phyloP scores from a whole-genome alignment of 2,329 filamentous ascomycete genomes.

The Sporothrix variecibatus region DNA sequence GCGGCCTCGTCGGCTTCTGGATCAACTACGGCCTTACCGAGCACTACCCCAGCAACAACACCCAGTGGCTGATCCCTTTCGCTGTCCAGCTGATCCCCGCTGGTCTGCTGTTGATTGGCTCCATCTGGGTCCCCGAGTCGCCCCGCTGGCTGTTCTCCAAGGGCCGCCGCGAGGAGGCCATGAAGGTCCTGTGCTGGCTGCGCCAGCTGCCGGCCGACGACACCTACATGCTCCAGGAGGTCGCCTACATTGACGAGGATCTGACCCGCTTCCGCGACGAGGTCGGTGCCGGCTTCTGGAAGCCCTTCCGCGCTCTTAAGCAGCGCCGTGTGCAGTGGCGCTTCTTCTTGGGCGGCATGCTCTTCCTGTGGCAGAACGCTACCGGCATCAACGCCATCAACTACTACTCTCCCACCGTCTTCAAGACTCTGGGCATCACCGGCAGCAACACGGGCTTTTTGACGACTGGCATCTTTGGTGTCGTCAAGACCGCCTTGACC shows the following conservation, averaged over 20 bases:
- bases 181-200: conserved; percentile 56
- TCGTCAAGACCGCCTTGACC: conserved; percentile 71
- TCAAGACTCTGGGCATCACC: conserved; percentile 54
- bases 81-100: conserved; percentile 68
- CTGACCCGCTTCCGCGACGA: conserved; percentile 63
- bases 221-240: conserved; percentile 71
- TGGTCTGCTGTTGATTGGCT: conserved; percentile 61
- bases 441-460: conserved; percentile 50
- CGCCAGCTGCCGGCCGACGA: conserved; percentile 58
- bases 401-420: conserved; percentile 71
- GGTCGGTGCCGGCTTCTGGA: conserved; percentile 73
- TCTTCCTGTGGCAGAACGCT: conserved; percentile 81
- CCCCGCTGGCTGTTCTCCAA: conserved; percentile 36
- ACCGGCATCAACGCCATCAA: conserved; percentile 77
- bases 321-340: conserved; percentile 65
- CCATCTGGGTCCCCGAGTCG: conserved; percentile 49
- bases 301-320: conserved; percentile 63
- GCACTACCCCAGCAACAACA: conserved; percentile 48
- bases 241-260: conserved; percentile 69
- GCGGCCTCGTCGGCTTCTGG: conserved; percentile 66
- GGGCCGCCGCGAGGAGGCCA: conserved; percentile 29
- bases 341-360: conserved; percentile 70
- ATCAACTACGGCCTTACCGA: conserved; percentile 65
- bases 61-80: conserved; percentile 67
- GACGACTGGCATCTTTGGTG: conserved; percentile 75